Evolutionary conservation across 805 yeast genomes (phyloP), one percentile per base, ranked within the genome.

Genomic region (Sugiyamaella chiloensis): DNA sequence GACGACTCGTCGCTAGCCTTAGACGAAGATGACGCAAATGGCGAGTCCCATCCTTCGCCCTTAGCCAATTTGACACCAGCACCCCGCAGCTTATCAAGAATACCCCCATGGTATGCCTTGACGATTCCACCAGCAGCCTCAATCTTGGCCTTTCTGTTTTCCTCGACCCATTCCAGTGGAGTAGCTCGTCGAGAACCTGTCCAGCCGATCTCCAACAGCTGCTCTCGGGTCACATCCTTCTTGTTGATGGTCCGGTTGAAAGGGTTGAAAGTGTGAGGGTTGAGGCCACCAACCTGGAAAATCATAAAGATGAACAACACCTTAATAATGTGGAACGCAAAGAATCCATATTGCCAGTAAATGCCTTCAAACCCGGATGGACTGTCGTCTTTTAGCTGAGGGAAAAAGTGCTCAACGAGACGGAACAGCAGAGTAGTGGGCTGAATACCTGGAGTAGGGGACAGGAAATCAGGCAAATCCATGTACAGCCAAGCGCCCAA

Each of bases 391-490:
- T 69, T 69, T 40, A 65, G 61, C 40, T 67, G 58, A 14, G 75
- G 78, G 52, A 77, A 66, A 17, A 55, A 47, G 14, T 59, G 53
- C 21, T 74, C 63, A 6, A 58, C 50, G 19, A 58, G 16, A 32
- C 44, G 36, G 40, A 76, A 67, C 23, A 80, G 48, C 56, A 80
- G 78, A 58, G 81, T 83, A 8, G 95, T 84, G 48, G 88, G 68
- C 55, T 90, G 85, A 48, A 81, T 75, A 20, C 96, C 96, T 0
- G 98, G 98, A 3, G 98, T 91, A 41, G 97, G 97, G 29, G 90
- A 79, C 46, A 88, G 71, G 58, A 73, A 76, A 61, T 88, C 96
- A 1, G 99, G 99, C 63, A 93, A 74, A 69, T 93, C 98, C 1
- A 96, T 82, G 66, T 90, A 93, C 50, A 93, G 75, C 98, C 99